These are phyloP conservation scores for Paramecium octaurelia DNA, from an alignment of 73 alveolate genomes.

Conservation along the genomic window DNA sequence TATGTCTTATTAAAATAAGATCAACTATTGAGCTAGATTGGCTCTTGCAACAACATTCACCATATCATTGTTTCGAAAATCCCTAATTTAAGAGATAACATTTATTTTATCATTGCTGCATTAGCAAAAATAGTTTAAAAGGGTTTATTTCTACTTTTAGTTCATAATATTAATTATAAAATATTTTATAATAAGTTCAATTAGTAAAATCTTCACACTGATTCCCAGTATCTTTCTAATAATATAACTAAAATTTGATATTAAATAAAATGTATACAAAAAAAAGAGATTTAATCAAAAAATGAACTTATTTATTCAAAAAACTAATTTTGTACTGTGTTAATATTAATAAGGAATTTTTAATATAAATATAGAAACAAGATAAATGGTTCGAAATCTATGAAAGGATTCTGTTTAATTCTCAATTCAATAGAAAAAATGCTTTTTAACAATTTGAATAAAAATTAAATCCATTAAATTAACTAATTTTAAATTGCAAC, in stretches of 20 bases:
- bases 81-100: not conserved
- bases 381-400: too few species aligned
- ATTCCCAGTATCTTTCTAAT: not conserved
- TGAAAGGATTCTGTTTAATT: too few species aligned
- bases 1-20: not conserved
- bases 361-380: too few species aligned
- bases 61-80: not conserved
- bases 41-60: not conserved
- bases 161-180: not conserved
- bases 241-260: not conserved
- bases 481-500: too few species aligned
- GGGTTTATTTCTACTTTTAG: not conserved
- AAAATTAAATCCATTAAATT: too few species aligned
- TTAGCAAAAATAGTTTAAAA: not conserved
- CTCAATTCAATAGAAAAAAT: too few species aligned
- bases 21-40: not conserved
- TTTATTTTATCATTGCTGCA: not conserved
- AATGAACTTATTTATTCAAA: too few species aligned
- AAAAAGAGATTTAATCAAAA: too few species aligned
- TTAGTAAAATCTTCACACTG: not conserved
- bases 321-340: too few species aligned
- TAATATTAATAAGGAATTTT: too few species aligned
- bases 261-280: too few species aligned
- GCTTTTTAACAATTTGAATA: too few species aligned
- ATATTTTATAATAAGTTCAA: not conserved